Conservation (phyloP, 1,139 yeast species). For the Fermentozyma sake region DNA sequence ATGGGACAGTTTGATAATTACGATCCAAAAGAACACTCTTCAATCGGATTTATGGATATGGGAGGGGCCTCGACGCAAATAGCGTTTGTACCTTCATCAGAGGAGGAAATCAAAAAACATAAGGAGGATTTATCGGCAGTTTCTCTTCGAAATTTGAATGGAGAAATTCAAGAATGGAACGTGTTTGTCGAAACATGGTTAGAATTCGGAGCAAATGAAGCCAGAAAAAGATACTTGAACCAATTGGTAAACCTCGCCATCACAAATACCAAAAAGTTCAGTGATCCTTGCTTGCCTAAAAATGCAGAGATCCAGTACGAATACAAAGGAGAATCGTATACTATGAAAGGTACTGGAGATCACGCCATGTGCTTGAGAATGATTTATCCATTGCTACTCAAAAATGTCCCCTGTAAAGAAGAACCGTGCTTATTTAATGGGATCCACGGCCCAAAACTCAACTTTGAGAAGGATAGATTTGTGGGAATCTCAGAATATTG, state of each 20-base stretch:
- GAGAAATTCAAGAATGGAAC: constrained; percentile 60
- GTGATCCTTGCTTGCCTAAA: constrained; percentile 70
- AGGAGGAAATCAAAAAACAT: constrained; percentile 51
- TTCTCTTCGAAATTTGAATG: constrained; percentile 54
- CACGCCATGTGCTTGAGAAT: constrained; percentile 63
- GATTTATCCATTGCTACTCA: constrained; percentile 66
- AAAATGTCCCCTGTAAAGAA: constrained; percentile 68
- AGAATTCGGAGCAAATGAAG: constrained; percentile 83
- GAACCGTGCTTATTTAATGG: constrained; percentile 79
- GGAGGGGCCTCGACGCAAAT: constrained; percentile 86
- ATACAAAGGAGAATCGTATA: constrained; percentile 41
- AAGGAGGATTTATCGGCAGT: constrained; percentile 59
- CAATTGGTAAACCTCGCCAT: constrained; percentile 37
- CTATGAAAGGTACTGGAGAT: constrained; percentile 61
- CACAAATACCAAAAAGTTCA: constrained; percentile 24
- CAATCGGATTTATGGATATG: constrained; percentile 85
- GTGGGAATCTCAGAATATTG: constrained; percentile 81
- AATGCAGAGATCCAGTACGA: constrained; percentile 44
- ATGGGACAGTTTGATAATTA: constrained; percentile 51
- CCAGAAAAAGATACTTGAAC: constrained; percentile 58
- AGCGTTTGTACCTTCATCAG: constrained; percentile 66
- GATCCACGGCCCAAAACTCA: constrained; percentile 70
- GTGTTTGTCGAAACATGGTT: constrained; percentile 80
- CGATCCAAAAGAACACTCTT: constrained; percentile 33
- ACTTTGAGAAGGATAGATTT: constrained; percentile 66